Evolutionary conservation across 2,329 filamentous ascomycete genomes (phyloP), one percentile per base, ranked within the genome.

Genomic region (Colletotrichum spinosum): DNA sequence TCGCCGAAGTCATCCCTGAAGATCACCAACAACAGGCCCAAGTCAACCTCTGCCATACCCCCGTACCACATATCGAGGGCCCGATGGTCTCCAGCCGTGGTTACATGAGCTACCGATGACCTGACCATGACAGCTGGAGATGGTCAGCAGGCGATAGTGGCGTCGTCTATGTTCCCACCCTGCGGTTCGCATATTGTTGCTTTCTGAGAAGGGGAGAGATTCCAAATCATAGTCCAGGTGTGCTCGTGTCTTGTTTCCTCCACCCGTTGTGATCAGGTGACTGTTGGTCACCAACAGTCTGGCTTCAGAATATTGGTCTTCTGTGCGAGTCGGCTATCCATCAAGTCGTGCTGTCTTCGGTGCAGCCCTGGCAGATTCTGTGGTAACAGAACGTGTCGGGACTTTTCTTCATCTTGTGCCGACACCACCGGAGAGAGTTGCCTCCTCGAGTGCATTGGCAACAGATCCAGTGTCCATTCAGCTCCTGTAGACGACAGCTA

Each of bases 331-430:
- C 25, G 25, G 4, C 25, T 5, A 25, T 25, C 4, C 10, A 10
- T 65, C 46, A 59, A 34, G 48, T 48, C 42, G 25, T 34, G 17
- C 39, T 33, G 62, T 84, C 80, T 10, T 77, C 65, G 49, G 73
- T 75, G 65, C 84, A 86, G 4, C 69, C 70, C 44, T 75, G 72
- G 70, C 84, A 87, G 55, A 84, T 79, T n/a, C 75, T 73, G 64
- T 86, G 84, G 67, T 84, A 84, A 72, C 84, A 87, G 49, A 85
- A 81, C 1, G 81, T 82, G 67, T 86, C 80, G 9, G 83, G 81
- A 65, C 81, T 80, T 11, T 76, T 77, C 57, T 75, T 77, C 78
- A 81, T 79, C 57, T 75, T 78, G 65, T 83, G 80, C 39, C 78
- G 73, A 68, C 84, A 86, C 75, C 76, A 81, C 25, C 76, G 74